These are phyloP conservation scores for Pleurotus cornucopiae DNA, from an alignment of 768 basidiomycete genomes.

Conservation along the genomic window DNA sequence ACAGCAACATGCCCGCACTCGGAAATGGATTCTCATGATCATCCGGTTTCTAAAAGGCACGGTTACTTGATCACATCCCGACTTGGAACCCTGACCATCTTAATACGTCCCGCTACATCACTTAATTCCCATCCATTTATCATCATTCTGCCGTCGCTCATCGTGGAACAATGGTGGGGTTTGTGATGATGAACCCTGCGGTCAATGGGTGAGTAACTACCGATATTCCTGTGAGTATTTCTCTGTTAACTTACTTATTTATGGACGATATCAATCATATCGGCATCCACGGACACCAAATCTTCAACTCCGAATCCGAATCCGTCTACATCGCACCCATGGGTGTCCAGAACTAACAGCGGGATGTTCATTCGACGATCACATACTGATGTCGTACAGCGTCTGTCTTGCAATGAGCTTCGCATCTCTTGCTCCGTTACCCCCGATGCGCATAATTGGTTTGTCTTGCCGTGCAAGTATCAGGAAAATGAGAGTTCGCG, in stretches of 20 bases:
- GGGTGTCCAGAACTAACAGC: neutral
- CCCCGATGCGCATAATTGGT: no score
- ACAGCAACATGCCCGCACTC: neutral
- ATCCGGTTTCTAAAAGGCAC: slow-evolving; percentile 1
- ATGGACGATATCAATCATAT: slow-evolving; percentile 1
- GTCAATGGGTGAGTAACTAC: neutral
- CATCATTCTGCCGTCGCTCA: neutral
- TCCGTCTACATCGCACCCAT: slow-evolving; percentile 1
- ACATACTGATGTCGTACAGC: no score
- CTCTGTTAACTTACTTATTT: neutral
- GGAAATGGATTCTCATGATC: slow-evolving; percentile 1
- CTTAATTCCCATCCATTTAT: neutral
- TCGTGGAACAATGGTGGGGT: neutral
- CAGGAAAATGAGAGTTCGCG: no score
- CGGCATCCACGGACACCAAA: neutral
- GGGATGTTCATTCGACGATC: no score
- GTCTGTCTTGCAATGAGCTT: no score
- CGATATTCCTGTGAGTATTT: neutral
- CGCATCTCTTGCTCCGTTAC: no score
- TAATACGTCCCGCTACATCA: neutral
- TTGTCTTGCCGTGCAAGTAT: no score
- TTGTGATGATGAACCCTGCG: neutral
- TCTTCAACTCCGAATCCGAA: slow-evolving; percentile 3
- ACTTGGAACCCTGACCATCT: neutral
- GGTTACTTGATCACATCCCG: slow-evolving; percentile 7